phyloP scores from a whole-genome alignment of 2,329 filamentous ascomycete species.

The Daldinia eschscholtzii region DNA sequence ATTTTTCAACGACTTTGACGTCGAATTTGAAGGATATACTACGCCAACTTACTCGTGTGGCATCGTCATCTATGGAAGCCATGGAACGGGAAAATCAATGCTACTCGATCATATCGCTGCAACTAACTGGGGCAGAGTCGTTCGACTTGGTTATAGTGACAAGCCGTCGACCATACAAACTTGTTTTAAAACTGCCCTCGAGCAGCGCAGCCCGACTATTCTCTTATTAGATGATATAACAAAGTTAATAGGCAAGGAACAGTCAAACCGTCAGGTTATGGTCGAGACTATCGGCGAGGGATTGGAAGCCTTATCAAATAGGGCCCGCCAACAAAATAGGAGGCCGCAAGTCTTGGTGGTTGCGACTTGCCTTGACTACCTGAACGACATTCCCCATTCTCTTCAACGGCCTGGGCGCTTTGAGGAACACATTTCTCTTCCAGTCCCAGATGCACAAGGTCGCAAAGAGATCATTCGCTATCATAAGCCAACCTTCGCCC shows the following conservation, averaged over 20 bases:
- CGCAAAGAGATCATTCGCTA: conserved; percentile 80
- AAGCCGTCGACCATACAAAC: conserved; percentile 73
- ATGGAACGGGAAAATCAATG: conserved; percentile 86
- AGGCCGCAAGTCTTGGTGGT: conserved; percentile 76
- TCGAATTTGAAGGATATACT: conserved; percentile 53
- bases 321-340: conserved; percentile 54
- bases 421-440: conserved; percentile 75
- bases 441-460: conserved; percentile 78
- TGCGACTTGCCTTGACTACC: conserved; percentile 77
- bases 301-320: conserved; percentile 65
- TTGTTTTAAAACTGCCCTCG: conserved; percentile 76
- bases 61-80: conserved; percentile 82
- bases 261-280: conserved; percentile 62
- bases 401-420: conserved; percentile 77
- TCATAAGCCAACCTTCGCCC: conserved; percentile 62
- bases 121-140: conserved; percentile 77
- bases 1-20: conserved; percentile 70
- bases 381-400: conserved; percentile 77
- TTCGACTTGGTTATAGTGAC: conserved; percentile 68
- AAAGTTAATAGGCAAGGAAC: conserved; percentile 72
- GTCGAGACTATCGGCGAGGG: conserved; percentile 66
- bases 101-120: conserved; percentile 76
- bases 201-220: conserved; percentile 76
- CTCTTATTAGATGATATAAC: conserved; percentile 85
- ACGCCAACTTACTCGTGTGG: conserved; percentile 62